Base-by-base conservation (phyloP, 163 green algal species). In the Trebouxiophyceae sp. region DNA sequence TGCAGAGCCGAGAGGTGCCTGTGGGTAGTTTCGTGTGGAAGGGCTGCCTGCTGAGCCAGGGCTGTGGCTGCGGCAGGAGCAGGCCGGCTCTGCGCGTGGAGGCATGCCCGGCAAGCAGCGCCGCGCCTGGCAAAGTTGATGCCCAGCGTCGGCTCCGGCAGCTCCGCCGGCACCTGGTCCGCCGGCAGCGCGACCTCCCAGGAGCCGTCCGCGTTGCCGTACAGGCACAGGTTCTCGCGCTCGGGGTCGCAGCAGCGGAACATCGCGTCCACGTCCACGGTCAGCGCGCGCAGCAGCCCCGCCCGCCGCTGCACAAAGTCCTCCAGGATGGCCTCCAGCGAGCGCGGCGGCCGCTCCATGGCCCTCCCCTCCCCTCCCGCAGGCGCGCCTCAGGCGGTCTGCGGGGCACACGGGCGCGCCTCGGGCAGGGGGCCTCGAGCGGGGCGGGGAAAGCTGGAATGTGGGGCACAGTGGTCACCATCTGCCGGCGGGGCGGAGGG, bases 141-240 rank as follows among this genome's bases (percentile, higher is more conserved):
- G 46, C 94, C 94, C 5, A 99, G 75, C 39, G 89, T 92, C 4
- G 94, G 94, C 74, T 99, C 93, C 6, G 94, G 94, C 44, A 98
- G 79, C 77, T 98, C 93, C 26, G 70, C 58, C 23, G 70, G 70
- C 26, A 99, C 93, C 65, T 99, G 93, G 59, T 97, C 94, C n/a
- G 87, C 91, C 12, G 94, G 94, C 32, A 97, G 69, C 62, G 90
- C 86, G 19, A 99, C 93, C 20, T 71, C 70, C 94, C 94, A 99
- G 20, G 54, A 82, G 4, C 89, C 89, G 63, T 96, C 90, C 16
- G 83, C 68, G 16, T 93, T 30, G 44, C 60, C 60, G 33, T 66
- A 57, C 27, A 66, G 45, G 28, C 39, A 57, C 23, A 98, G 75
- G 72, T 99, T 99, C 26, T 98, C 91, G 27, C 83, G 83, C 54